Conservation (phyloP, 805 yeast genomes). For the Grigorovia jiainica region DNA sequence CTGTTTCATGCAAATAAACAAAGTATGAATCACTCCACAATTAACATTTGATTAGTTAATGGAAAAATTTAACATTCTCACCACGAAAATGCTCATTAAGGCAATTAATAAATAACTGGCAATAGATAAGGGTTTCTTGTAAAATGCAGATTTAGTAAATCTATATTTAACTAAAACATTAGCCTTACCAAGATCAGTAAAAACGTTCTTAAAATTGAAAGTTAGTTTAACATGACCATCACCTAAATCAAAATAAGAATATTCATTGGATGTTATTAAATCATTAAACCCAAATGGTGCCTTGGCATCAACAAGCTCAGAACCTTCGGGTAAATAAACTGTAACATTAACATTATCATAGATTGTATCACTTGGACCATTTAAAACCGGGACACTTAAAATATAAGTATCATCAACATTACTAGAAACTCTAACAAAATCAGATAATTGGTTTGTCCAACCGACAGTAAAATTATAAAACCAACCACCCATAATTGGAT, state of each 20-base stretch:
- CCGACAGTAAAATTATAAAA: conserved; percentile 89
- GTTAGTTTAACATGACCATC: conserved; percentile 72
- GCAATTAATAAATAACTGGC: conserved; percentile 55
- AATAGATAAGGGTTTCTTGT: conserved; percentile 57
- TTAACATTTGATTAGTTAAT: too few species aligned
- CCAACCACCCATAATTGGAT: conserved; percentile 96
- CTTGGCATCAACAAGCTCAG: conserved; percentile 46
- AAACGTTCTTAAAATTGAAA: conserved; percentile 47
- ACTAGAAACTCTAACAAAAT: conserved; percentile 38
- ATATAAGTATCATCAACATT: conserved; percentile 41
- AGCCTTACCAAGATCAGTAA: conserved; percentile 55
- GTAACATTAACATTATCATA: conserved; percentile 54
- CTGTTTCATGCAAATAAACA: too few species aligned
- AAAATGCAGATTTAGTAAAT: conserved; percentile 43
- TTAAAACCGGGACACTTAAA: conserved; percentile 59
- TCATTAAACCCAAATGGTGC: conserved; percentile 38
- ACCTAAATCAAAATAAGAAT: conserved; percentile 63
- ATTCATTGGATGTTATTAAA: conserved; percentile 26
- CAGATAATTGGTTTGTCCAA: conserved; percentile 60
- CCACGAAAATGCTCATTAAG: conserved; percentile 42
- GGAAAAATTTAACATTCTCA: conserved; percentile 38
- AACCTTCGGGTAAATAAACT: conserved; percentile 81
- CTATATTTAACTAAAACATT: conserved; percentile 54
- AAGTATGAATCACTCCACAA: too few species aligned
- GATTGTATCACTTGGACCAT: conserved; percentile 60